A percentile compares a stretch with the other conserved stretches of the same genome.
Evolutionary conservation across 257 asterid genomes (phyloP).

Genomic region (Petunia secreta): DNA sequence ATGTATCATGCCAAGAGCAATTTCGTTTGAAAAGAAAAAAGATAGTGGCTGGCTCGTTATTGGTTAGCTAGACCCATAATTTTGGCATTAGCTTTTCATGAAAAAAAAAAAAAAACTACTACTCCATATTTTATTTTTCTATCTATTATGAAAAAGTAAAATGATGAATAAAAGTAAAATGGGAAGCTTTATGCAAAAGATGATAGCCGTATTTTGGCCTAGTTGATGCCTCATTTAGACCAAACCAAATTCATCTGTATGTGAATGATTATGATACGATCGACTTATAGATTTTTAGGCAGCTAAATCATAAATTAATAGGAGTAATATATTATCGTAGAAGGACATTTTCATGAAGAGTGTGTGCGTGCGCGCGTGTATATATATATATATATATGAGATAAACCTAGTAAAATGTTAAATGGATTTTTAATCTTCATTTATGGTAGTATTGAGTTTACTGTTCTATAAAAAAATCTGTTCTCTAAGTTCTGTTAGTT

Average conservation of each 20-base stretch:
- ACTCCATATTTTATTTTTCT: no score
- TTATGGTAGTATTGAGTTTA: neutral
- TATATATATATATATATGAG: neutral
- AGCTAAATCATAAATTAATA: neutral
- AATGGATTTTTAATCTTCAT: neutral
- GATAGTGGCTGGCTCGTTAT: no score
- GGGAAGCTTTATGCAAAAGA: neutral
- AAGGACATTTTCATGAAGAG: neutral
- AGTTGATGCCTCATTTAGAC: neutral
- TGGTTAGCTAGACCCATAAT: neutral
- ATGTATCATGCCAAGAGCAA: no score
- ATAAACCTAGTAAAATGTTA: neutral
- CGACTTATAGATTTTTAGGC: neutral
- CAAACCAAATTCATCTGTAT: neutral
- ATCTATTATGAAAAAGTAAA: neutral
- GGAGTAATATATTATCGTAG: neutral
- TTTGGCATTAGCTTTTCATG: neutral
- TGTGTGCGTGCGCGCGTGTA: neutral
- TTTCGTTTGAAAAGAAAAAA: no score
- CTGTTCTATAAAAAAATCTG: neutral
- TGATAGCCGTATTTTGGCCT: neutral
- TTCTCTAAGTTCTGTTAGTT: neutral
- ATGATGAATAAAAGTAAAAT: neutral
- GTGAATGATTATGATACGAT: neutral
- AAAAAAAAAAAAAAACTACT: neutral